These are phyloP conservation scores for Tubosaeta sp. DNA, from an alignment of 768 basidiomycete genomes.

Conservation along the genomic window DNA sequence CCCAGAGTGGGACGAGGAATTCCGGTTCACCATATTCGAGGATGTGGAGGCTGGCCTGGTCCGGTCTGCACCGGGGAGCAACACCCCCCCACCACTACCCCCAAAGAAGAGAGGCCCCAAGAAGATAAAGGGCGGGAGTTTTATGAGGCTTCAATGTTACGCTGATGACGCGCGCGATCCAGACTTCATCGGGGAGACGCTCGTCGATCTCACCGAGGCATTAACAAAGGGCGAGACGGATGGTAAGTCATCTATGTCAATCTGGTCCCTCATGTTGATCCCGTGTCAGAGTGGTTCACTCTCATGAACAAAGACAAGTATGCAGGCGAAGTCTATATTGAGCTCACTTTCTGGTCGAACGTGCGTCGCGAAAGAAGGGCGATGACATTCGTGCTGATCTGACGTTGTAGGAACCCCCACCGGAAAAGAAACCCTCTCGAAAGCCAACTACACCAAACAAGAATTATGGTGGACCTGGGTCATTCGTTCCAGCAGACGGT, in stretches of 20 bases:
- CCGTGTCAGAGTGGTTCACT: conserved; percentile 82
- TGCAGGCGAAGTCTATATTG: conserved; percentile 92
- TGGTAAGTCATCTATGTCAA: conserved; percentile 50
- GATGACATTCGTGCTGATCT: conserved; percentile 4
- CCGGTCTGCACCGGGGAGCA: conserved; percentile 36
- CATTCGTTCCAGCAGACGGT: conserved; percentile 56
- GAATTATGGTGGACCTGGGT: conserved; percentile 77
- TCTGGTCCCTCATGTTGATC: conserved; percentile 12
- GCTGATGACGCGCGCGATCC: conserved; percentile 96
- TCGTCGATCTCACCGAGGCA: conserved; percentile 84
- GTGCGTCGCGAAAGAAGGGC: conserved; percentile 39
- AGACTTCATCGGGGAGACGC: conserved; percentile 88
- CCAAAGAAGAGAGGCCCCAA: conserved; percentile 52
- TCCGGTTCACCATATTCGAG: conserved; percentile 87
- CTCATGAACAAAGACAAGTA: conserved; percentile 89
- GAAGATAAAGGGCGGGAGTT: conserved; percentile 66
- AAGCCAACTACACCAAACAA: conserved; percentile 49
- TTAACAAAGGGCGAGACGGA: conserved; percentile 95
- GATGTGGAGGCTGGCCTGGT: conserved; percentile 57
- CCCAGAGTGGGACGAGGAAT: conserved; percentile 98
- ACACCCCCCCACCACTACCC: conserved; percentile 64
- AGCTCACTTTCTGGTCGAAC: conserved; percentile 96
- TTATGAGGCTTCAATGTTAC: conserved; percentile 81
- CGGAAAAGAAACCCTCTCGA: conserved; percentile 58
- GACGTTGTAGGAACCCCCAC: conserved; percentile 62